Percentiles rank a stretch among this genome's conserved stretches.
phyloP scores from a whole-genome alignment of 2,329 filamentous ascomycete genomes.

The Hyphodiscus sp. region DNA sequence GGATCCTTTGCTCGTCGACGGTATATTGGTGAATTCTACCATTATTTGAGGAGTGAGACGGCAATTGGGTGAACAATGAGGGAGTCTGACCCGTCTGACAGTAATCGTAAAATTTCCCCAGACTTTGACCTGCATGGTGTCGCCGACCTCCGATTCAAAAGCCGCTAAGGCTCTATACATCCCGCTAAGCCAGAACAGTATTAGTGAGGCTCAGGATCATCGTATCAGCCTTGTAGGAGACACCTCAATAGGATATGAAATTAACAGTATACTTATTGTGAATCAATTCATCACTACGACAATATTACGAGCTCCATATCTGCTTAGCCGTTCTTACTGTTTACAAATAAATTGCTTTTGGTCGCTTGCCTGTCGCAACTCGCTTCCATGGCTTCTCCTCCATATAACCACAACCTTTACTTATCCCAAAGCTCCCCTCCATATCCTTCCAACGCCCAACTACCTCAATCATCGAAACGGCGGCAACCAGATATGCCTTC shows the following conservation, averaged over 20 bases:
- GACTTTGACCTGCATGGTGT: neutral
- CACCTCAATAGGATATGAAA: neutral
- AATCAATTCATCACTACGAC: neutral
- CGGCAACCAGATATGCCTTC: slow-evolving; percentile 49
- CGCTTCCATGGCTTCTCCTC: slow-evolving; percentile 26
- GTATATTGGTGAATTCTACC: slow-evolving; percentile 21
- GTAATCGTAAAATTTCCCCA: slow-evolving; percentile 7
- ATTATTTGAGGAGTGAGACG: slow-evolving; percentile 7
- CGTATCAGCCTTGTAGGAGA: neutral
- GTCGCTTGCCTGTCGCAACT: neutral
- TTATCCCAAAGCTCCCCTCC: slow-evolving; percentile 43
- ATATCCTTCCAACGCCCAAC: slow-evolving; percentile 42
- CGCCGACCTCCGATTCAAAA: neutral
- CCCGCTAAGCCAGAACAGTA: neutral
- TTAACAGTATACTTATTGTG: neutral
- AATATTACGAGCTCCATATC: neutral
- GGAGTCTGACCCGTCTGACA: neutral
- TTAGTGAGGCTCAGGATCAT: neutral
- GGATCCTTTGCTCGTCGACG: slow-evolving; percentile 4
- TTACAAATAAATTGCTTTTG: no score
- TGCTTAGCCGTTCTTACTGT: no score
- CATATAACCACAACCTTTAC: slow-evolving; percentile 20
- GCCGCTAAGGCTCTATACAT: neutral
- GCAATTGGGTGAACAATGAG: neutral
- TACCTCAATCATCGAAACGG: slow-evolving; percentile 57